Percentiles rank a stretch among this genome's conserved stretches.
These are phyloP conservation scores for Camelina hispida DNA, from an alignment of 345 rosid species.

Conservation along the genomic window DNA sequence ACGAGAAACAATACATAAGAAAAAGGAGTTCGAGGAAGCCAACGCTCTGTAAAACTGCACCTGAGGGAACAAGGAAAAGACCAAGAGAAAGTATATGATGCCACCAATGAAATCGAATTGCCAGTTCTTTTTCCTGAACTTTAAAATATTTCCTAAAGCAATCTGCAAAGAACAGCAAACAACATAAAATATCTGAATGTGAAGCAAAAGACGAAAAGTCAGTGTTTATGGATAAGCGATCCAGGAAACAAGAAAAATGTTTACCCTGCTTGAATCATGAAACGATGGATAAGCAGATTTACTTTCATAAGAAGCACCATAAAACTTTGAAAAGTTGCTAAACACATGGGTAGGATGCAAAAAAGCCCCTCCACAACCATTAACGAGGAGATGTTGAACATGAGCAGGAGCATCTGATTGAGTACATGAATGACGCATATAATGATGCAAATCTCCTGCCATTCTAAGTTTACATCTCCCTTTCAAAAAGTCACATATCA, in stretches of 20 bases:
- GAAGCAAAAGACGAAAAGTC: constrained; percentile 10
- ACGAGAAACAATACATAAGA: not conserved
- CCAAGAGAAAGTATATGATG: constrained; percentile 82
- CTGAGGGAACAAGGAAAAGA: constrained; percentile 87
- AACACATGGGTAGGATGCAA: constrained; percentile 95
- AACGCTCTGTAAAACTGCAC: constrained; percentile 44
- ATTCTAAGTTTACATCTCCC: constrained; percentile 87
- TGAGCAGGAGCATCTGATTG: constrained; percentile 67
- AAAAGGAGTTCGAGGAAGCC: not conserved
- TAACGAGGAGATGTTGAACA: constrained; percentile 86
- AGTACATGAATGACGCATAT: constrained; percentile 86
- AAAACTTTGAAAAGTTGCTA: constrained; percentile 57
- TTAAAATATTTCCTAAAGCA: constrained; percentile 92
- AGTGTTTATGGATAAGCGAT: constrained; percentile 1
- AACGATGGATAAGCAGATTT: constrained; percentile 89
- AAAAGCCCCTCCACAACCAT: constrained; percentile 96
- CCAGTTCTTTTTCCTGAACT: constrained; percentile 96
- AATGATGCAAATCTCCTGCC: constrained; percentile 96
- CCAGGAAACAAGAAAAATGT: constrained; percentile 5
- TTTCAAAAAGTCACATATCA: constrained; percentile 74
- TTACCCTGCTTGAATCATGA: constrained; percentile 92
- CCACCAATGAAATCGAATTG: constrained; percentile 96
- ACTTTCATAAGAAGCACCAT: constrained; percentile 65
- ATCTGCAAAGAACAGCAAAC: constrained; percentile 56
- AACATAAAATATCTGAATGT: not conserved